A percentile compares a stretch with the other conserved stretches of the same genome.
phyloP scores from a whole-genome alignment of 495 filamentous ascomycete genomes.

The Astrocystis sublimbata region DNA sequence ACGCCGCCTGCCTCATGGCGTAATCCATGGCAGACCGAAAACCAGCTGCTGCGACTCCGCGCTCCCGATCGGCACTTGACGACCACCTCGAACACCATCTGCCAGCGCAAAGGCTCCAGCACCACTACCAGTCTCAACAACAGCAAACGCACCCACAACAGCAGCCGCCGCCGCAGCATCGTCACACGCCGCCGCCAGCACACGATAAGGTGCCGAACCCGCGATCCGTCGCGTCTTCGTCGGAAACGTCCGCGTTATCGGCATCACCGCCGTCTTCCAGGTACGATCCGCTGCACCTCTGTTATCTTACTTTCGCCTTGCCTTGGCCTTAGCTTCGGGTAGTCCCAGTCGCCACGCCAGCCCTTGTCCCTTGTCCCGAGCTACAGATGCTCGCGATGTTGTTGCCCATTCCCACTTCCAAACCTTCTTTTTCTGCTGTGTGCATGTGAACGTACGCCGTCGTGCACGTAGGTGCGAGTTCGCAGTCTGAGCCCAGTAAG shows the following conservation, averaged over 20 bases:
- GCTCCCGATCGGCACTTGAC: slow-evolving; percentile 56
- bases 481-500: not conserved
- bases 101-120: slow-evolving; percentile 7
- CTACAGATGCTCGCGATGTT: not conserved
- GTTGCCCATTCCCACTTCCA: too few relatives aligned
- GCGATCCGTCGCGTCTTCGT: slow-evolving; percentile 26
- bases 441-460: slow-evolving; percentile 9
- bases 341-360: not conserved
- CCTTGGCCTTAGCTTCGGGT: not conserved
- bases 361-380: not conserved
- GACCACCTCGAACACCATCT: slow-evolving; percentile 27
- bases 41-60: slow-evolving; percentile 47
- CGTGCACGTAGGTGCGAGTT: not conserved
- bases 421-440: slow-evolving; percentile 14
- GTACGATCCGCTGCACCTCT: slow-evolving; percentile 22
- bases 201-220: slow-evolving; percentile 16
- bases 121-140: too few relatives aligned
- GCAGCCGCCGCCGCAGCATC: slow-evolving; percentile 17
- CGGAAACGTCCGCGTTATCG: slow-evolving; percentile 24
- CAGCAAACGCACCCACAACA: not conserved
- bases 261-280: slow-evolving; percentile 25
- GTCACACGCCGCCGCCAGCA: slow-evolving; percentile 14
- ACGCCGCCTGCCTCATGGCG: slow-evolving; percentile 50
- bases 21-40: slow-evolving; percentile 61
- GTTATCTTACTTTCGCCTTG: not conserved